Evolutionary conservation across 2,329 filamentous ascomycete species (phyloP).

Genomic region (Aspergillus cejpii): DNA sequence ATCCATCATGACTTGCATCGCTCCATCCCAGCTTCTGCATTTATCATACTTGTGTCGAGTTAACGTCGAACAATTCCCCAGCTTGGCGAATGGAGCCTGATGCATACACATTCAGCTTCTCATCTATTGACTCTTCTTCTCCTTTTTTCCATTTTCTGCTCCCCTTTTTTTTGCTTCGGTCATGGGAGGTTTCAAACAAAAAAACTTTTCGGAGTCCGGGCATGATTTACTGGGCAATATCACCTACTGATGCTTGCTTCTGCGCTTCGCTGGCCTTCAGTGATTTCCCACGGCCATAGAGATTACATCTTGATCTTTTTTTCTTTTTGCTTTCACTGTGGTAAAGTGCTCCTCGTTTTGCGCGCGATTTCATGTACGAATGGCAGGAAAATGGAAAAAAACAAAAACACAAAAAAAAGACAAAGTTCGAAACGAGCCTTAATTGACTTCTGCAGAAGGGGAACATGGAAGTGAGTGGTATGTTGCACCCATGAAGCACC

Average conservation of each 20-base stretch:
- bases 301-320: conserved; percentile 16
- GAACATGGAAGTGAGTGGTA: conserved; percentile 6
- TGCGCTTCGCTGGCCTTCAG: conserved; percentile 25
- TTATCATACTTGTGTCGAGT: conserved; percentile 17
- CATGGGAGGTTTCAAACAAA: conserved; percentile 27
- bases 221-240: conserved; percentile 32
- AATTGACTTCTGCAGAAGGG: conserved; percentile 15
- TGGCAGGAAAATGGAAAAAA: conserved; percentile 15
- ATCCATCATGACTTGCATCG: conserved; percentile 21
- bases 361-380: conserved; percentile 26
- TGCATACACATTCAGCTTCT: conserved; percentile 22
- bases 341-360: conserved; percentile 15
- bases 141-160: conserved; percentile 8
- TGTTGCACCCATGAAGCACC: background rate
- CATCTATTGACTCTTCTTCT: conserved; percentile 12
- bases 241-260: conserved; percentile 26
- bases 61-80: conserved; percentile 19
- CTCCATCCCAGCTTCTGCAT: conserved; percentile 19
- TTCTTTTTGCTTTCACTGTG: conserved; percentile 14
- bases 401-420: too few relatives aligned
- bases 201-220: conserved; percentile 34
- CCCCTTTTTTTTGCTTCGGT: conserved; percentile 19
- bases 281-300: conserved; percentile 33
- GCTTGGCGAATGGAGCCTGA: conserved; percentile 19
- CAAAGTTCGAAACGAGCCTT: background rate